Evolutionary conservation across 2,329 filamentous ascomycete species (phyloP).

Genomic region (Trichophyton benhamiae): DNA sequence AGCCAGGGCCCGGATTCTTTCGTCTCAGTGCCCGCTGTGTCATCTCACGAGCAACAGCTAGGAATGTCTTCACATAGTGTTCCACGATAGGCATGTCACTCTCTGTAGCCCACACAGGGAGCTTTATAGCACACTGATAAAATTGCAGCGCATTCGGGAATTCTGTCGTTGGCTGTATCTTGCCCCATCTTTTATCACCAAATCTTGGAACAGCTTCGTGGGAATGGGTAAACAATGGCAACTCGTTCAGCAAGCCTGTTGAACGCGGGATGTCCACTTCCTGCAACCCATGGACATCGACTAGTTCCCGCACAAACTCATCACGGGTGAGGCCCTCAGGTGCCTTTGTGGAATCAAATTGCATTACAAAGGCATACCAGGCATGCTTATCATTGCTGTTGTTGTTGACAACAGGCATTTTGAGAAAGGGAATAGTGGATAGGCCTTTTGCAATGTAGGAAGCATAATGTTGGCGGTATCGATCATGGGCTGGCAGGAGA

Average conservation of each 20-base stretch:
- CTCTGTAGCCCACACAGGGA: background rate
- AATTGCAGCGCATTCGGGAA: background rate
- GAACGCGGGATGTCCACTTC: background rate
- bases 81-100: background rate
- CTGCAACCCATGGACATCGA: background rate
- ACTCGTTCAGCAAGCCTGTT: background rate
- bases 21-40: background rate
- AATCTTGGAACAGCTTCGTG: background rate
- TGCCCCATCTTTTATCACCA: background rate
- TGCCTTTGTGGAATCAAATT: background rate
- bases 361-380: constrained; percentile 5
- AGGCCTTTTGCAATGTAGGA: background rate
- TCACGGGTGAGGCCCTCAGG: background rate
- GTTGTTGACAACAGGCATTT: background rate
- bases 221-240: background rate
- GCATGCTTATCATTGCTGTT: background rate
- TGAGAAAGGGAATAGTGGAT: background rate
- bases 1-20: background rate
- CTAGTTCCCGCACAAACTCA: background rate
- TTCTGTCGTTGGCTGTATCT: background rate
- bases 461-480: background rate
- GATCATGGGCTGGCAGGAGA: background rate
- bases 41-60: background rate
- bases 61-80: background rate
- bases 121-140: background rate